A percentile compares a stretch with the other conserved stretches of the same genome.
Evolutionary conservation across 2,329 filamentous ascomycete genomes (phyloP).

Genomic region (Aspergillus fischeri): DNA sequence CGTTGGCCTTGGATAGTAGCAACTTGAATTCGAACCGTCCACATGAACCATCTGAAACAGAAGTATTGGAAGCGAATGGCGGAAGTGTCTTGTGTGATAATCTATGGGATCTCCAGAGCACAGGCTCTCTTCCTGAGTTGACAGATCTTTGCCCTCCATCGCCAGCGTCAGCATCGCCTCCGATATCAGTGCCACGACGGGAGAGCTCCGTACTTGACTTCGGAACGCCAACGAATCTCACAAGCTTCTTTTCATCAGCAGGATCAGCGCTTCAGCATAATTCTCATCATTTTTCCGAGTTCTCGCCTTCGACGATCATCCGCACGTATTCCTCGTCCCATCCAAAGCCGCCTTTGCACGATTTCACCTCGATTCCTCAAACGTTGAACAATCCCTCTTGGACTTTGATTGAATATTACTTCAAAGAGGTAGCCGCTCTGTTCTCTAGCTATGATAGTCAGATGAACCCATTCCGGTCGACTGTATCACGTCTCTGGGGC

Average conservation of each 20-base stretch:
- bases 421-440: conserved; percentile 57
- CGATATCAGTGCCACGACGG: conserved; percentile 11
- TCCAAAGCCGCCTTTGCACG: conserved; percentile 16
- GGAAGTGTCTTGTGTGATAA: conserved; percentile 23
- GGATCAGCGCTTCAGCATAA: conserved; percentile 18
- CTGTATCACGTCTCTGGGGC: conserved; percentile 55
- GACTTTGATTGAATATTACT: conserved; percentile 60
- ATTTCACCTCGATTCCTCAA: conserved; percentile 34
- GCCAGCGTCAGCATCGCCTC: conserved; percentile 12
- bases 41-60: background rate
- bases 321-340: conserved; percentile 28
- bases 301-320: conserved; percentile 31
- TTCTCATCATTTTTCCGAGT: conserved; percentile 18
- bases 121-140: conserved; percentile 29
- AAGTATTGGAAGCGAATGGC: conserved; percentile 13
- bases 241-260: conserved; percentile 23
- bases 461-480: conserved; percentile 58
- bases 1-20: conserved; percentile 7
- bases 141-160: conserved; percentile 28
- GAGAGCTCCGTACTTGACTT: conserved; percentile 17
- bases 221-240: conserved; percentile 14
- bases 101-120: conserved; percentile 29
- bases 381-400: conserved; percentile 49
- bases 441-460: conserved; percentile 63
- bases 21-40: conserved; percentile 4